Percentiles rank a stretch among this genome's conserved stretches.
Conservation (phyloP, 768 basidiomycete genomes). For the Xerocomus spinulosus region DNA sequence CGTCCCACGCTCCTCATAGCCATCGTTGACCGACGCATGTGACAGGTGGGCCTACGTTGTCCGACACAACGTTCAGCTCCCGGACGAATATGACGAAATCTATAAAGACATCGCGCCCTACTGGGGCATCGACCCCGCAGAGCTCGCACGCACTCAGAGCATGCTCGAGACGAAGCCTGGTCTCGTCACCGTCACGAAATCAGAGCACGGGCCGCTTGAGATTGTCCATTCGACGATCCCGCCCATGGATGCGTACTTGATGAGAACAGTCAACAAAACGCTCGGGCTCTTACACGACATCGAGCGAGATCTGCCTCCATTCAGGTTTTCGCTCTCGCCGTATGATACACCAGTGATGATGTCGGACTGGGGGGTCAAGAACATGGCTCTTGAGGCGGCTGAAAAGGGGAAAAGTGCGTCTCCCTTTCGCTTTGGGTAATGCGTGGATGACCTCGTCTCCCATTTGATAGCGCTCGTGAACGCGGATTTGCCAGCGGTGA, state of each 20-base stretch:
- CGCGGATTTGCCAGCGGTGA: conserved; percentile 33
- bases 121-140: conserved; percentile 34
- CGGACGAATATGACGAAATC: conserved; percentile 48
- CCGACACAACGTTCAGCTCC: conserved; percentile 36
- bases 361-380: conserved; percentile 21
- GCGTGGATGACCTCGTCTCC: not conserved
- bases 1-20: not conserved
- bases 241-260: not conserved
- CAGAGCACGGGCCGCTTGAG: conserved; percentile 3
- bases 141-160: conserved; percentile 18
- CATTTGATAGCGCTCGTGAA: conserved; percentile 22
- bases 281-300: conserved; percentile 26
- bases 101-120: conserved; percentile 34
- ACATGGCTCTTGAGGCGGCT: conserved; percentile 25
- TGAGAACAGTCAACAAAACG: conserved; percentile 4
- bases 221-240: conserved; percentile 14
- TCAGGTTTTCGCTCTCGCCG: conserved; percentile 29
- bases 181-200: conserved; percentile 27
- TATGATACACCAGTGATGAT: conserved; percentile 29
- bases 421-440: not conserved
- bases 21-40: too few relatives aligned
- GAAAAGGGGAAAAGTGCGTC: conserved; percentile 26
- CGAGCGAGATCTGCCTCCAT: conserved; percentile 27
- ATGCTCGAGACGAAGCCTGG: conserved; percentile 14
- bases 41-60: conserved; percentile 41